Conservation (phyloP, 164 flowering plant genomes). For the Amborella trichopoda region DNA sequence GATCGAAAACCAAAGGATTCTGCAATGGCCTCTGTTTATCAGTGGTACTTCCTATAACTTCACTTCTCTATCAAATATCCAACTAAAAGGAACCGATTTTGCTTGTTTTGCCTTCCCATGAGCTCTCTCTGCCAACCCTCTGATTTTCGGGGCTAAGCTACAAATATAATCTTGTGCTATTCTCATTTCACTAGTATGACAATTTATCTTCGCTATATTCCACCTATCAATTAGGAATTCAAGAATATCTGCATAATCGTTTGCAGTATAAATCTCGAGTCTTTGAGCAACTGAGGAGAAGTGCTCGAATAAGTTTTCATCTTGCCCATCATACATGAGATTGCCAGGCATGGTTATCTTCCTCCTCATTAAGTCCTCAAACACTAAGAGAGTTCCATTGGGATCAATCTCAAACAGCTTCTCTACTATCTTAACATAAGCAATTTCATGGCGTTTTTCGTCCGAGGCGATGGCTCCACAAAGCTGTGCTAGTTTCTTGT, state of each 20-base stretch:
- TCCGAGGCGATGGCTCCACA: neutral
- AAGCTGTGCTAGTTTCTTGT: neutral
- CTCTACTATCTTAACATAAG: neutral
- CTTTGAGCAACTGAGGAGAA: no score
- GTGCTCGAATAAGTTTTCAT: no score
- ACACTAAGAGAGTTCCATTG: neutral
- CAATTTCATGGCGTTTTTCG: neutral
- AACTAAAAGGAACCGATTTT: neutral
- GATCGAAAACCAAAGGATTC: no score
- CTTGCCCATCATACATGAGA: neutral
- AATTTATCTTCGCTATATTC: neutral
- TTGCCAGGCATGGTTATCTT: no score
- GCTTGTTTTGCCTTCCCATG: neutral
- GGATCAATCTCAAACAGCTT: neutral
- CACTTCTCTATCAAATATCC: slow-evolving; percentile 2
- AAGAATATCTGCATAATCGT: no score
- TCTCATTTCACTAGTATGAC: neutral
- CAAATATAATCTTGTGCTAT: neutral
- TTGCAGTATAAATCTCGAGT: no score
- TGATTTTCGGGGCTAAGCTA: neutral
- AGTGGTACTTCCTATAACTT: no score
- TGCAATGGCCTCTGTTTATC: no score
- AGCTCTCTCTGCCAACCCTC: neutral
- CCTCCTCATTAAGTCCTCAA: neutral
- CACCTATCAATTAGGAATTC: no score